Base-by-base conservation (phyloP, 805 yeast species). In the Kluyveromyces aestuarii region DNA sequence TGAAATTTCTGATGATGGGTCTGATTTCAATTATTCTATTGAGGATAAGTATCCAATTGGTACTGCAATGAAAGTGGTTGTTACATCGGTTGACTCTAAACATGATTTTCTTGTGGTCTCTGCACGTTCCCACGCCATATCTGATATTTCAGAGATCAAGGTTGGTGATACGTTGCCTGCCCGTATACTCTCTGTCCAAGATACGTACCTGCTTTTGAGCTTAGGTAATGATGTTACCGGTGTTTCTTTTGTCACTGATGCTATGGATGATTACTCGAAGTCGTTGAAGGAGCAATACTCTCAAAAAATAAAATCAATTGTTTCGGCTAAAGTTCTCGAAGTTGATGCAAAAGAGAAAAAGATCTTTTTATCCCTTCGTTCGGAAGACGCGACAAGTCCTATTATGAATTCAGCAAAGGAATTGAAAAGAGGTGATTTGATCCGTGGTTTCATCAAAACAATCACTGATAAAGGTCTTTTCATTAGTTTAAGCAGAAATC, bases 381-480 rank as follows among this genome's bases (percentile, higher is more conserved):
- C 78, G 16, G 56, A 63, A 1, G 60, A 63, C 6, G 72, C 81
- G 11, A 71, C 67, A 47, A 84, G 82, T 56, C 78, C 72, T 56
- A 58, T 66, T 6, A 73, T 85, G 40, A 59, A 59, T 8, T 62
- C 80, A 2, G 60, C 72, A 38, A 62, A 71, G 5, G 90, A 85
- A 54, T 60, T 89, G 50, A 68, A 71, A 44, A 73, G 77, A 48
- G 96, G 95, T 39, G 83, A 80, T 50, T 73, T 87, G 58, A 81
- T 90, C 40, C 77, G 81, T 54, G 98, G 96, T n/a, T 84, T 82
- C 55, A 78, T 91, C 47, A 84, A 81, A 60, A 80, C 80, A 52
- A 75, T 89, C 44, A 77, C 85, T 13, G 82, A 84, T 55, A 76
- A 80, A 49, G 95, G 96, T 63, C 66, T 91, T 25, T 87, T 84